Evolutionary conservation across 2,329 filamentous ascomycete species (phyloP).

Genomic region (Allantophomopsis lycopodina): DNA sequence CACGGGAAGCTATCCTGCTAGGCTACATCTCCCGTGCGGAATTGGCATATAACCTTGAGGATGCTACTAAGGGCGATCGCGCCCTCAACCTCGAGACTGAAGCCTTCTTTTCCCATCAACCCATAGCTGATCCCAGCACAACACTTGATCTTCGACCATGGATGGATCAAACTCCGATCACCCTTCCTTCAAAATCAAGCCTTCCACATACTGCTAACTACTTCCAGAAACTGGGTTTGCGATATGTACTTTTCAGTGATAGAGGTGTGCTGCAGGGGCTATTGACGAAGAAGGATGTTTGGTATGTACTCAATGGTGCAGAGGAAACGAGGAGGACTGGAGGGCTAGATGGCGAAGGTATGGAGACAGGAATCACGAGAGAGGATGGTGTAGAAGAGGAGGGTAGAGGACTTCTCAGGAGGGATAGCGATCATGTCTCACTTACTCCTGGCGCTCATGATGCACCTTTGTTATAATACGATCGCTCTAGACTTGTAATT

Average conservation of each 20-base stretch:
- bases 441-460: too few relatives aligned
- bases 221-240: conserved; percentile 86
- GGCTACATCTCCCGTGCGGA: conserved; percentile 93
- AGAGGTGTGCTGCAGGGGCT: conserved; percentile 71
- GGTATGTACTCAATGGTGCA: conserved; percentile 76
- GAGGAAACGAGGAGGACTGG: conserved; percentile 39
- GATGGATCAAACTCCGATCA: conserved; percentile 99
- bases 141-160: conserved; percentile 85
- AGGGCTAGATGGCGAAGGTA: conserved; percentile 18
- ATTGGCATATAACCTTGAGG: conserved; percentile 65
- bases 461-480: too few relatives aligned
- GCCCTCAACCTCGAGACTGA: conserved; percentile 58
- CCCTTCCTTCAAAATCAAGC: conserved; percentile 60
- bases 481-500: too few relatives aligned
- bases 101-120: conserved; percentile 73
- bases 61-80: conserved; percentile 39
- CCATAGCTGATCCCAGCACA: conserved; percentile 61
- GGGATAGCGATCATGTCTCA: conserved; percentile 14
- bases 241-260: conserved; percentile 81
- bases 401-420: conserved; percentile 26
- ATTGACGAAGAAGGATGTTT: conserved; percentile 94
- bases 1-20: conserved; percentile 63
- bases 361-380: conserved; percentile 22
- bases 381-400: conserved; percentile 25
- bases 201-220: conserved; percentile 82